phyloP scores from a whole-genome alignment of 805 yeast genomes.

The Kuraishia molischiana region DNA sequence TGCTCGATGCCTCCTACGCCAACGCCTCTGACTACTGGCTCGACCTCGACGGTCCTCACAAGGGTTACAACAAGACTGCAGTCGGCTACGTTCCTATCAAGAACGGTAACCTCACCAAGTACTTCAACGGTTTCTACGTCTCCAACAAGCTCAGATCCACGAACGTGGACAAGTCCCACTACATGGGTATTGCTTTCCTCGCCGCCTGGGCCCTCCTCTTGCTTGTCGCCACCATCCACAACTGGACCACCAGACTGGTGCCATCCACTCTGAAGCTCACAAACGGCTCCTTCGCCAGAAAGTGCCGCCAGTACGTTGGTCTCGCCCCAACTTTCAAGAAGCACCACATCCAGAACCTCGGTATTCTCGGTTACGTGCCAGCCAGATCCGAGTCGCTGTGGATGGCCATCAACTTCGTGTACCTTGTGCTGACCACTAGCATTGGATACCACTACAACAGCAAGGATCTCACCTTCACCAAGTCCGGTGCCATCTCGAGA shows the following conservation, averaged over 20 bases:
- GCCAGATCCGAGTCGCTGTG: constrained; percentile 40
- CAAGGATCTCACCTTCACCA: constrained; percentile 13
- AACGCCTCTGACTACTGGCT: constrained; percentile 20
- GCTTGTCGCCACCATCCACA: constrained; percentile 27
- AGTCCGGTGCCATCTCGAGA: constrained; percentile 15
- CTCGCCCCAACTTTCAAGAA: constrained; percentile 5
- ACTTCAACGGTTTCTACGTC: constrained; percentile 14
- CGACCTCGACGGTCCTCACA: constrained; percentile 14
- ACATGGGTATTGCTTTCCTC: constrained; percentile 34
- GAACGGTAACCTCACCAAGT: constrained; percentile 11
- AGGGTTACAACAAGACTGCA: constrained; percentile 20
- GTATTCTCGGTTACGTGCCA: constrained; percentile 29
- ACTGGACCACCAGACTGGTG: constrained; percentile 28
- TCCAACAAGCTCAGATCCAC: constrained; percentile 20
- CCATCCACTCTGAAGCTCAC: constrained; percentile 24
- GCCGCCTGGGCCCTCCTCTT: constrained; percentile 40
- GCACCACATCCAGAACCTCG: constrained; percentile 19
- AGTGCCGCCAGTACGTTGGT: constrained; percentile 14
- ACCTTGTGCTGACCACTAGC: constrained; percentile 9
- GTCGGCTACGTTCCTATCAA: constrained; percentile 26
- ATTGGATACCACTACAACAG: constrained; percentile 13
- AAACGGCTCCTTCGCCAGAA: constrained; percentile 17
- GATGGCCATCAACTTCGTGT: constrained; percentile 26
- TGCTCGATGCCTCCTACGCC: constrained; percentile 12
- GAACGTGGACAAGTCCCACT: constrained; percentile 30